Percentiles rank a stretch among this genome's conserved stretches.
Conservation (phyloP, 345 rosid genomes). For the Iberis pinnata region DNA sequence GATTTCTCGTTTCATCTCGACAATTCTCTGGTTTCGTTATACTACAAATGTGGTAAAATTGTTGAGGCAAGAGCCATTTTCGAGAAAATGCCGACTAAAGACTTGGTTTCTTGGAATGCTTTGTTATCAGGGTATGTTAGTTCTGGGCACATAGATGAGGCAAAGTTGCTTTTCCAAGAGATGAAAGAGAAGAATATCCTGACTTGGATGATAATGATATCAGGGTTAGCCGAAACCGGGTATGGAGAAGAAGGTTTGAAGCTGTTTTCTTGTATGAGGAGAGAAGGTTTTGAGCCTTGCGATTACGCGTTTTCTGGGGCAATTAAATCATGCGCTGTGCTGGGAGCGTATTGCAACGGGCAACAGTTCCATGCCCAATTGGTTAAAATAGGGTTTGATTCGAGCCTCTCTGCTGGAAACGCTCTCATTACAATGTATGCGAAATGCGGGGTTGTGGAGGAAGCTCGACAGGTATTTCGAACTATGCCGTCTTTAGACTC, state of each 20-base stretch:
- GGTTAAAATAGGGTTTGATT: conserved; percentile 31
- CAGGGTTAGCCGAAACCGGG: conserved; percentile 32
- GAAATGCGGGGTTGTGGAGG: conserved; percentile 32
- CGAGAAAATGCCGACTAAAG: conserved; percentile 26
- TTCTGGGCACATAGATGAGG: conserved; percentile 31
- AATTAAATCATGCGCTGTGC: conserved; percentile 27
- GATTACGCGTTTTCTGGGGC: conserved; percentile 32
- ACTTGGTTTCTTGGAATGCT: conserved; percentile 37
- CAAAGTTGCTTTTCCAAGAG: conserved; percentile 31
- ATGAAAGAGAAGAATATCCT: conserved; percentile 31
- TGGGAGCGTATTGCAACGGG: conserved; percentile 30
- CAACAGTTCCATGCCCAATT: conserved; percentile 33
- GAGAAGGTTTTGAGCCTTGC: conserved; percentile 34
- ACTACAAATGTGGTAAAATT: conserved; percentile 32
- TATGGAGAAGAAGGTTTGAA: conserved; percentile 34
- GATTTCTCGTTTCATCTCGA: conserved; percentile 28
- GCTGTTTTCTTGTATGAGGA: conserved; percentile 31
- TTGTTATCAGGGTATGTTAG: conserved; percentile 34
- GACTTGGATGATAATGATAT: conserved; percentile 34
- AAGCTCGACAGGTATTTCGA: conserved; percentile 26
- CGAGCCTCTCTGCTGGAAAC: conserved; percentile 31
- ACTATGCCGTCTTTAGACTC: conserved; percentile 29
- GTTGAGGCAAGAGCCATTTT: conserved; percentile 31
- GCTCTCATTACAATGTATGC: conserved; percentile 39
- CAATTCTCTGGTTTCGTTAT: conserved; percentile 27